Conservation (phyloP, 306 rosid species). For the Cucurbita pepo region DNA sequence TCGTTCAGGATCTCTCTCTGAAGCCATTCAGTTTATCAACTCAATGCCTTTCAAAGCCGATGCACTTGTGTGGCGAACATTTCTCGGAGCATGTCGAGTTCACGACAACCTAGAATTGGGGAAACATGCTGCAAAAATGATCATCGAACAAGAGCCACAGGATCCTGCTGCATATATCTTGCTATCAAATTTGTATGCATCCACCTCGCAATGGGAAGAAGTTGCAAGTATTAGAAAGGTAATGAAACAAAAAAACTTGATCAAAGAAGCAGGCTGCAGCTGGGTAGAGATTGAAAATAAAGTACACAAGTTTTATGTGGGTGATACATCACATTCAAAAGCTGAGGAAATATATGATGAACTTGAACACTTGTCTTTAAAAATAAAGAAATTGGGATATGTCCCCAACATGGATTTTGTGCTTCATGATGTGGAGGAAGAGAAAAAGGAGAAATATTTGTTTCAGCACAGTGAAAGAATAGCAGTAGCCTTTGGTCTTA, state of each 20-base stretch:
- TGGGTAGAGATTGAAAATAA: conserved; percentile 48
- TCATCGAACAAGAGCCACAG: conserved; percentile 37
- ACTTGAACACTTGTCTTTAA: conserved; percentile 22
- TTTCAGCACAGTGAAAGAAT: conserved; percentile 61
- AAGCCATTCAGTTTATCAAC: conserved; percentile 32
- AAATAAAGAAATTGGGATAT: conserved; percentile 41
- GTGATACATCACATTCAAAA: conserved; percentile 49
- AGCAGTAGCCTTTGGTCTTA: conserved; percentile 51
- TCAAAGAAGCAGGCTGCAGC: conserved; percentile 49
- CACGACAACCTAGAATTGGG: conserved; percentile 42
- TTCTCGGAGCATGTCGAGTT: conserved; percentile 52
- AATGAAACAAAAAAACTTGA: conserved; percentile 33
- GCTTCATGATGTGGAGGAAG: conserved; percentile 59
- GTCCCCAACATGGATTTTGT: conserved; percentile 43
- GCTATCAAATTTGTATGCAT: conserved; percentile 51
- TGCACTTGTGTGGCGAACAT: conserved; percentile 53
- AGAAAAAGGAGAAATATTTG: conserved; percentile 40
- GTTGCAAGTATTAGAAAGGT: conserved; percentile 37
- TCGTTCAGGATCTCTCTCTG: conserved; percentile 44
- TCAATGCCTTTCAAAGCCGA: conserved; percentile 48
- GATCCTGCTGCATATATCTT: conserved; percentile 45
- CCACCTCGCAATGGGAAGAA: conserved; percentile 36
- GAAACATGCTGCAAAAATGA: conserved; percentile 45
- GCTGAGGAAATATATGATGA: conserved; percentile 38
- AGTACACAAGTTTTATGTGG: conserved; percentile 46